phyloP scores from a whole-genome alignment of 108 stramenopile species.

The Cylindrotheca fusiformis region DNA sequence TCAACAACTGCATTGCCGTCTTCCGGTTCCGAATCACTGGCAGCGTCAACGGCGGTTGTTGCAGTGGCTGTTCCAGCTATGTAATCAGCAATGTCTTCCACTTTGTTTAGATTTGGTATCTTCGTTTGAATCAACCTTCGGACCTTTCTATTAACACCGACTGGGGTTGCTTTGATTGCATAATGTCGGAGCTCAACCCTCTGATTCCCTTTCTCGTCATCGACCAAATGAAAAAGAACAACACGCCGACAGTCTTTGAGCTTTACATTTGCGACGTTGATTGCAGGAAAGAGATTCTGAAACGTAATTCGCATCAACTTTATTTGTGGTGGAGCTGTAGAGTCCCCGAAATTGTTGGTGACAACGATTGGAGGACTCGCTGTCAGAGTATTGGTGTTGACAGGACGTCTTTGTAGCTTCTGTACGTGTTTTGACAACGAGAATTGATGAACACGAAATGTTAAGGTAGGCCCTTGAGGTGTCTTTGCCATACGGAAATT shows the following conservation, averaged over 20 bases:
- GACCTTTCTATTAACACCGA: slow-evolving; percentile 89
- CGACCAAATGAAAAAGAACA: slow-evolving; percentile 89
- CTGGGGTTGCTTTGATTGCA: slow-evolving; percentile 94
- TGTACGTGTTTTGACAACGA: slow-evolving; percentile 80
- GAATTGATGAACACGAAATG: slow-evolving; percentile 91
- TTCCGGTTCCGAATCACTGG: slow-evolving; percentile 89
- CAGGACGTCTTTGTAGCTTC: slow-evolving; percentile 84
- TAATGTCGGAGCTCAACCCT: slow-evolving; percentile 95
- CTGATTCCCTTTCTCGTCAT: slow-evolving; percentile 38
- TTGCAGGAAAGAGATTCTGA: slow-evolving; percentile 99
- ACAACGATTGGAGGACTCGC: slow-evolving; percentile 91
- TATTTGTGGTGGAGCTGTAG: slow-evolving; percentile 79
- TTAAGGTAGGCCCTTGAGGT: slow-evolving; percentile 93
- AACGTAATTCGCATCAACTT: slow-evolving; percentile 97
- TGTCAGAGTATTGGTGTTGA: slow-evolving; percentile 63
- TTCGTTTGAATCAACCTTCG: slow-evolving; percentile 90
- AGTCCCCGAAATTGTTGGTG: slow-evolving; percentile 98
- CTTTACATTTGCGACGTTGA: slow-evolving; percentile 93
- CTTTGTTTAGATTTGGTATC: slow-evolving; percentile 86
- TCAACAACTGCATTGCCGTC: slow-evolving; percentile 70
- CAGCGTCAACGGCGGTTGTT: slow-evolving; percentile 36
- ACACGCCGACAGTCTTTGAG: slow-evolving; percentile 94
- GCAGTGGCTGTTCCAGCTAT: slow-evolving; percentile 66
- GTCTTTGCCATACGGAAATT: slow-evolving; percentile 84
- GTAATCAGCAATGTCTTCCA: slow-evolving; percentile 96